phyloP scores from a whole-genome alignment of 164 flowering plant genomes.

The Dillenia suffruticosa region DNA sequence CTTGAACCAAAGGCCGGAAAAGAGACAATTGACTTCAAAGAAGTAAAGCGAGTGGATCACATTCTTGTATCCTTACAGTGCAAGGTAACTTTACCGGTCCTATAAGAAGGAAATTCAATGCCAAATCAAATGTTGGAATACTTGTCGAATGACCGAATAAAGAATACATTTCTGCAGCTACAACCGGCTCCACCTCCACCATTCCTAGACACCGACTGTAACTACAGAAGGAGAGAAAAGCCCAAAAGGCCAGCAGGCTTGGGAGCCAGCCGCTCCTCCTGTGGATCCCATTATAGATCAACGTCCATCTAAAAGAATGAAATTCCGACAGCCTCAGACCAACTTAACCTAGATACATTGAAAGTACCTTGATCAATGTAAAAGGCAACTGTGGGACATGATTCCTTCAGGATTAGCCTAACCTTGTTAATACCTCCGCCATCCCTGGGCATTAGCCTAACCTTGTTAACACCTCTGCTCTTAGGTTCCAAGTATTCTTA shows the following conservation, averaged over 20 bases:
- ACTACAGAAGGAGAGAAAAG: conserved; percentile 56
- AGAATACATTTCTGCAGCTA: conserved; percentile 39
- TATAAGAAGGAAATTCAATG: too few species aligned
- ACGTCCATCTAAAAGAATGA: conserved; percentile 90
- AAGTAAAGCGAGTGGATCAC: conserved; percentile 79
- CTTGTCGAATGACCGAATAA: too few species aligned
- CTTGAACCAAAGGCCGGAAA: conserved; percentile 51
- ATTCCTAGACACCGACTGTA: conserved; percentile 73
- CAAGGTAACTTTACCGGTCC: conserved; percentile 43
- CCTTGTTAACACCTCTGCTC: too few species aligned
- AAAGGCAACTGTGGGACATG: too few species aligned
- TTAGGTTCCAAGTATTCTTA: too few species aligned
- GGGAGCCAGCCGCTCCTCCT: conserved; percentile 47
- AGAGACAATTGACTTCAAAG: conserved; percentile 74
- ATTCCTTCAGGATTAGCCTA: too few species aligned
- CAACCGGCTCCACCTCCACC: conserved; percentile 90
- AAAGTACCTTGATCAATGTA: too few species aligned
- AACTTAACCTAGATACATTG: too few species aligned
- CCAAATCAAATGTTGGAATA: too few species aligned
- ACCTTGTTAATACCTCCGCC: too few species aligned
- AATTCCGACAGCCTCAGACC: conserved; percentile 19
- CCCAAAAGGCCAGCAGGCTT: conserved; percentile 51
- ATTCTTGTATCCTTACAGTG: conserved; percentile 82
- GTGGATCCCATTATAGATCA: conserved; percentile 92
- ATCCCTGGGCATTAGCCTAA: too few species aligned